These are phyloP conservation scores for Lachancea nothofagi DNA, from an alignment of 805 yeast species.

Conservation along the genomic window DNA sequence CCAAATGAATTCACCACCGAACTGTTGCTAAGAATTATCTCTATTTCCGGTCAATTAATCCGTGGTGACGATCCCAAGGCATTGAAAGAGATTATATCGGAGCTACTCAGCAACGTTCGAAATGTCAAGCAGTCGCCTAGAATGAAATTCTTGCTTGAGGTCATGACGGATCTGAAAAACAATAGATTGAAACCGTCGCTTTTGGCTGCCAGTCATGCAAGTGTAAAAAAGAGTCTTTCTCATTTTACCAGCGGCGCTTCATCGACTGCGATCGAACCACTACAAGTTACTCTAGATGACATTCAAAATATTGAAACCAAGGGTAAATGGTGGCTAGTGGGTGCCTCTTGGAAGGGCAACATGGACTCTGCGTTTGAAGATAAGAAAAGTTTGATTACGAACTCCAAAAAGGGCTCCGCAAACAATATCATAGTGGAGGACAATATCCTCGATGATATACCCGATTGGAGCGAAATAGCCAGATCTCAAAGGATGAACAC, in stretches of 20 bases:
- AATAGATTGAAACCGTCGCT: slow-evolving; percentile 57
- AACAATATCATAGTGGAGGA: slow-evolving; percentile 44
- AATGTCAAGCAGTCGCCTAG: slow-evolving; percentile 53
- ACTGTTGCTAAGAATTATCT: slow-evolving; percentile 61
- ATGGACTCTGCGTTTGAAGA: slow-evolving; percentile 30
- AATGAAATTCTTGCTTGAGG: slow-evolving; percentile 76
- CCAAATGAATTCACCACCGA: slow-evolving; percentile 74
- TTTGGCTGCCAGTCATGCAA: slow-evolving; percentile 29
- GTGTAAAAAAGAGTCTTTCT: slow-evolving; percentile 45
- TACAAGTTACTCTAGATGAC: slow-evolving; percentile 79
- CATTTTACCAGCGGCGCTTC: slow-evolving; percentile 42
- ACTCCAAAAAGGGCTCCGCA: slow-evolving; percentile 9
- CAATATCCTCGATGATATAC: slow-evolving; percentile 61
- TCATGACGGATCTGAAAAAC: slow-evolving; percentile 78
- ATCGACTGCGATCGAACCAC: slow-evolving; percentile 49
- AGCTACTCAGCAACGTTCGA: slow-evolving; percentile 23
- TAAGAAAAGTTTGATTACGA: slow-evolving; percentile 20
- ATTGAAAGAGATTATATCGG: slow-evolving; percentile 65
- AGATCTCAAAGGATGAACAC: slow-evolving; percentile 89
- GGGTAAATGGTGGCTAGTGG: slow-evolving; percentile 99
- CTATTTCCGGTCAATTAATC: slow-evolving; percentile 75
- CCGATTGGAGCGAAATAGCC: slow-evolving; percentile 88
- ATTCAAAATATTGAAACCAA: slow-evolving; percentile 66
- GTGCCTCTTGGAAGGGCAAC: slow-evolving; percentile 92
- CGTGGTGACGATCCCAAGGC: slow-evolving; percentile 88